Percentiles rank a stretch among this genome's conserved stretches.
Conservation (phyloP, 768 basidiomycete genomes). For the Agaricus blazei region DNA sequence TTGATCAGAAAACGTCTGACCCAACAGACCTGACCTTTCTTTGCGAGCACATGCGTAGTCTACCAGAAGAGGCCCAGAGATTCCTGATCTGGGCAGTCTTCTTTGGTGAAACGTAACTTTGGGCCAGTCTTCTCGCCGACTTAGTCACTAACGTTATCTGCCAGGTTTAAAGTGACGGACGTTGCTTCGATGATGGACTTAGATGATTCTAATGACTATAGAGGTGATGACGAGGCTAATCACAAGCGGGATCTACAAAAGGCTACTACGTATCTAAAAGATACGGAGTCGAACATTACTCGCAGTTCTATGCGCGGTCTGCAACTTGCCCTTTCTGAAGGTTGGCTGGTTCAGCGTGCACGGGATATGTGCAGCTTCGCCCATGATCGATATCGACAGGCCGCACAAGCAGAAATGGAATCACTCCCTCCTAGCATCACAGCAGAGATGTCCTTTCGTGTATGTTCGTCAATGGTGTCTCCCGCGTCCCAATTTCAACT, state of each 20-base stretch:
- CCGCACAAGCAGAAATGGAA: conserved; percentile 57
- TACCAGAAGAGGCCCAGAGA: conserved; percentile 60
- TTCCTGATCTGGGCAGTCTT: conserved; percentile 70
- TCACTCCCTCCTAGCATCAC: conserved; percentile 41
- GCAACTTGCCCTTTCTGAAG: conserved; percentile 62
- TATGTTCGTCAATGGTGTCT: conserved; percentile 20
- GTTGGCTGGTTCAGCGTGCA: conserved; percentile 69
- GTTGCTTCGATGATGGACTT: conserved; percentile 71
- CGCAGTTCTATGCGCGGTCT: conserved; percentile 63
- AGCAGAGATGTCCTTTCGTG: conserved; percentile 68
- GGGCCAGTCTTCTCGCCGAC: not conserved
- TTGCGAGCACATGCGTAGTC: conserved; percentile 50
- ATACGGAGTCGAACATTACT: conserved; percentile 35
- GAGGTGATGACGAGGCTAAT: conserved; percentile 46
- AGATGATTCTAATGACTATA: conserved; percentile 53
- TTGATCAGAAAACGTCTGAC: conserved; percentile 48
- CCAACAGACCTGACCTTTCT: conserved; percentile 62
- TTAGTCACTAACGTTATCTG: not conserved
- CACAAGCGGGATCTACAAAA: conserved; percentile 50
- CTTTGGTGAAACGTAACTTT: conserved; percentile 63
- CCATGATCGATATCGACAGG: conserved; percentile 72
- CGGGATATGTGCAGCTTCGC: conserved; percentile 75
- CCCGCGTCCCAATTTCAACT: not conserved
- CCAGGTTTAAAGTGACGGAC: conserved; percentile 69
- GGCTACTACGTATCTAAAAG: conserved; percentile 42